Base-by-base conservation (phyloP, 2,329 filamentous ascomycete genomes). In the Byssoonygena ceratinophila region DNA sequence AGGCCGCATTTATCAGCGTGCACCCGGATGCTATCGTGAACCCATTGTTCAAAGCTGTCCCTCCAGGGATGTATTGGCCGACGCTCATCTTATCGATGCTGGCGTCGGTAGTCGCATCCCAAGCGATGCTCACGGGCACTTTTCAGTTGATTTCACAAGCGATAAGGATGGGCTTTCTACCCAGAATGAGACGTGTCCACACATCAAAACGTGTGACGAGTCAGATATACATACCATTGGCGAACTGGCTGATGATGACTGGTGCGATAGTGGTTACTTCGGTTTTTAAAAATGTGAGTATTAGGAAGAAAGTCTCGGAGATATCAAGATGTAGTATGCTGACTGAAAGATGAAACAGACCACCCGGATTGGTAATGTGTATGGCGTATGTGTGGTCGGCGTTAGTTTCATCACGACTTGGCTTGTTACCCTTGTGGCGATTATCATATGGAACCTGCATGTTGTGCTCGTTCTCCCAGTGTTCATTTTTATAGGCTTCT, bases 351-450 rank as follows among this genome's bases (percentile, higher is more conserved):
- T 6, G n/a, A n/a, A 57, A 54, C 54, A 80, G 74, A 85, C 83
- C 0, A 84, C 81, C 0, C 74, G 75, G 52, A 75, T 88, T 0
- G 85, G 85, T 22, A 81, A 87, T 60, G 85, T 85, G 0, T 89
- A 89, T 59, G 84, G 85, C 36, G 82, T 87, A 6, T 90, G 85
- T 58, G 85, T 90, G 63, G 87, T 89, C 59, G 79, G 86, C 46
- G 85, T 89, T 40, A 87, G 85, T 0, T 87, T 89, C 63, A 81
- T 90, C 61, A 84, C 83, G 51, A 89, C 85, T 0, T 83, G 78
- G 64, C 81, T 91, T 76, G 82, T 87, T 1, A 77, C 83, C 0
- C 70, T 90, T 1, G 82, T 84, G 1, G 82, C 85, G 0, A 73
- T 89, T 1, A 74, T 89, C 34, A 82, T 87, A 36, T 90, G 85